phyloP scores from a whole-genome alignment of 164 flowering plant genomes.

The Piper longum region DNA sequence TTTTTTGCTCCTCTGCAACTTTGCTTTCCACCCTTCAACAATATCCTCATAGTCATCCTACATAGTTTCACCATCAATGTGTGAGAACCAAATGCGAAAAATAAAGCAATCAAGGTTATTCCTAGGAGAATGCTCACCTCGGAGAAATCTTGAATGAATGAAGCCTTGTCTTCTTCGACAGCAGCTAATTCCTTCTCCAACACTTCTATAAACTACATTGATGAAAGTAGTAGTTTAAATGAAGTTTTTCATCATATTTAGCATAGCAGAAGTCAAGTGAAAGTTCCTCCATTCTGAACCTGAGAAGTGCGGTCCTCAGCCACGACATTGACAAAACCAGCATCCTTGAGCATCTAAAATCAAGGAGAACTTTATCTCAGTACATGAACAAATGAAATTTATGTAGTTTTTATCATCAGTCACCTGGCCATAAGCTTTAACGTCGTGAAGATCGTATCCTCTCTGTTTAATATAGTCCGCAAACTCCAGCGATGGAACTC shows the following conservation, averaged over 20 bases:
- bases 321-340: constrained; percentile 78
- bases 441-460: constrained; percentile 93
- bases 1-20: constrained; percentile 47
- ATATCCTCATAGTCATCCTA: constrained; percentile 88
- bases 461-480: constrained; percentile 67
- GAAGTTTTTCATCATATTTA: constrained; percentile 2
- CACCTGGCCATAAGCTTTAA: constrained; percentile 86
- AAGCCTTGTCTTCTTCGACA: constrained; percentile 58
- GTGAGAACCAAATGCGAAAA: neutral
- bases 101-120: neutral
- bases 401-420: neutral
- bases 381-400: neutral
- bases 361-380: neutral
- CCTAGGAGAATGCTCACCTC: constrained; percentile 25
- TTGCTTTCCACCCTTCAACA: constrained; percentile 85
- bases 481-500: constrained; percentile 63
- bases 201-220: constrained; percentile 58
- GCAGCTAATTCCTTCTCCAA: constrained; percentile 51
- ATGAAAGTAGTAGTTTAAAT: neutral
- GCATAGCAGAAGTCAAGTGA: neutral
- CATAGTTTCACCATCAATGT: neutral
- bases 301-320: constrained; percentile 93
- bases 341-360: constrained; percentile 84
- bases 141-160: constrained; percentile 63
- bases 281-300: constrained; percentile 23